phyloP scores from a whole-genome alignment of 108 stramenopile species.

The Skeletonema tropicum region DNA sequence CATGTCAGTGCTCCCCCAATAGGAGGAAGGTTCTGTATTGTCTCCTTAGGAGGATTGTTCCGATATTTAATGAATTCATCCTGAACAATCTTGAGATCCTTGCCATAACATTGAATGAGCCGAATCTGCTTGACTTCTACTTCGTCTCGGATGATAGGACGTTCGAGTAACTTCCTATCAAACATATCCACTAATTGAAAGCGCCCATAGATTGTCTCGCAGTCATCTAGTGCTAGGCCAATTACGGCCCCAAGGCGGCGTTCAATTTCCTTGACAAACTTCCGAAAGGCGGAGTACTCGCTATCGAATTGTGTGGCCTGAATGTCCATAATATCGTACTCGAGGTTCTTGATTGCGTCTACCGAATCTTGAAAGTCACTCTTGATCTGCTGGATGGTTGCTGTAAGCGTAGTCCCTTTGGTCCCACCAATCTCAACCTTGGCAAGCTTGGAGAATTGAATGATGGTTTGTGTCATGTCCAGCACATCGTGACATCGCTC shows the following conservation, averaged over 20 bases:
- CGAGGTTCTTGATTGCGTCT: conserved; percentile 74
- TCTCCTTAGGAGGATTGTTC: conserved; percentile 63
- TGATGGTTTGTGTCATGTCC: conserved; percentile 87
- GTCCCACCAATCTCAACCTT: conserved; percentile 91
- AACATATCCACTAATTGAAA: conserved; percentile 90
- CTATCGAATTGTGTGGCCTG: conserved; percentile 81
- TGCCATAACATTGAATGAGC: conserved; percentile 86
- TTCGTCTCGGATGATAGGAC: conserved; percentile 92
- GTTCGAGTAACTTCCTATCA: conserved; percentile 79
- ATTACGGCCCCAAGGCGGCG: conserved; percentile 85
- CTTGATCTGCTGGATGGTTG: conserved; percentile 81
- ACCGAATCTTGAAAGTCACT: conserved; percentile 80
- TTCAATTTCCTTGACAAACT: conserved; percentile 89
- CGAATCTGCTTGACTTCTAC: conserved; percentile 88
- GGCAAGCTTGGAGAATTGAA: conserved; percentile 87
- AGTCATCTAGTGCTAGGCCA: conserved; percentile 89
- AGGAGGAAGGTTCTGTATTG: conserved; percentile 80
- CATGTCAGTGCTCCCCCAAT: conserved; percentile 86
- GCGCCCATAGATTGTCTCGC: conserved; percentile 83
- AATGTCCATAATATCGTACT: conserved; percentile 92
- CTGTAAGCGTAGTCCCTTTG: conserved; percentile 86
- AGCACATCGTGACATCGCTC: conserved; percentile 91
- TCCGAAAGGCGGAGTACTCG: conserved; percentile 80
- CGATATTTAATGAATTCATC: conserved; percentile 83
- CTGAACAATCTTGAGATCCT: conserved; percentile 85